phyloP scores from a whole-genome alignment of 2,329 filamentous ascomycete genomes.

The Chrysoporthe austroafricana region DNA sequence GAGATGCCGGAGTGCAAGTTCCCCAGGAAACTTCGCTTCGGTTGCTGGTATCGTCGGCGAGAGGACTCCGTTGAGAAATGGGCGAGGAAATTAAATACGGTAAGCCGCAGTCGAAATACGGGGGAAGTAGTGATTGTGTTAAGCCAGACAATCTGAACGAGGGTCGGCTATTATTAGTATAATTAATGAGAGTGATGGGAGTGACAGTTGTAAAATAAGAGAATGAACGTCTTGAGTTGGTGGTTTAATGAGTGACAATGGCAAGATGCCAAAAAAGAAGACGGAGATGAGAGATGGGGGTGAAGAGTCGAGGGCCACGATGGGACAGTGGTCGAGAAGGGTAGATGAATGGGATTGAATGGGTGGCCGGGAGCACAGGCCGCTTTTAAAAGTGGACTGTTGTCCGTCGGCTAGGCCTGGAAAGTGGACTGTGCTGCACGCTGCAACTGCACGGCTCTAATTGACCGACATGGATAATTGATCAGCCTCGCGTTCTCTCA shows the following conservation, averaged over 20 bases:
- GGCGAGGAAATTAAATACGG: conserved; percentile 39
- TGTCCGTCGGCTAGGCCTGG: conserved; percentile 11
- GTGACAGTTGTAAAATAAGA: conserved; percentile 34
- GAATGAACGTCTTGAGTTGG: conserved; percentile 39
- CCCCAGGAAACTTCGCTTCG: conserved; percentile 55
- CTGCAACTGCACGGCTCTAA: conserved; percentile 30
- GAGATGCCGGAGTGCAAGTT: conserved; percentile 40
- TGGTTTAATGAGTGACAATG: conserved; percentile 61
- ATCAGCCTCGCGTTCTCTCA: conserved; percentile 29
- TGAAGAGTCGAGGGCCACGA: conserved; percentile 3
- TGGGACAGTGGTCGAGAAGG: conserved; percentile 23
- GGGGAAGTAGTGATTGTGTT: conserved; percentile 17
- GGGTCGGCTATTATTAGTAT: conserved; percentile 55
- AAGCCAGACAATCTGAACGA: conserved; percentile 44
- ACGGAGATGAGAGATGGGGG: not conserved
- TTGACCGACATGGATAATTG: conserved; percentile 29
- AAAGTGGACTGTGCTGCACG: conserved; percentile 27
- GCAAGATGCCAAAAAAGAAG: conserved; percentile 52
- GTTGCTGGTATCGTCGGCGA: conserved; percentile 18
- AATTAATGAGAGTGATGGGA: conserved; percentile 58
- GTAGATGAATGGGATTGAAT: conserved; percentile 28
- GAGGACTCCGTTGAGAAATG: conserved; percentile 30
- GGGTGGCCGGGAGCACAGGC: conserved; percentile 31
- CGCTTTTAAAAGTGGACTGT: conserved; percentile 29
- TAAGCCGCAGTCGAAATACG: not conserved